These are phyloP conservation scores for Begonia peltatifolia DNA, from an alignment of 306 rosid genomes.

Conservation along the genomic window DNA sequence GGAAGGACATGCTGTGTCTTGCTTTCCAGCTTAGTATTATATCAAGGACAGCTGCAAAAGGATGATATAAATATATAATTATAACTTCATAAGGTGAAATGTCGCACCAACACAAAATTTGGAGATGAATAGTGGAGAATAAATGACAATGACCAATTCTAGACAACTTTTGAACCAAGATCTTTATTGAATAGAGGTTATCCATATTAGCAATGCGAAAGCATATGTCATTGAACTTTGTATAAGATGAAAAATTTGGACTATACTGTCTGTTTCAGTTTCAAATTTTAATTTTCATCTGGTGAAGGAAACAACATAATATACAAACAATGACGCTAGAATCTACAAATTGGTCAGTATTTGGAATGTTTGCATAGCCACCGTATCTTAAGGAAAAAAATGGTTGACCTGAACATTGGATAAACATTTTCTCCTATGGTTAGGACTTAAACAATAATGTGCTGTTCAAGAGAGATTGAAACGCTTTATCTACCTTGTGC, in stretches of 20 bases:
- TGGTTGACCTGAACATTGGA: neutral
- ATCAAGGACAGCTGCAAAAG: slow-evolving; percentile 69
- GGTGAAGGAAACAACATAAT: no score
- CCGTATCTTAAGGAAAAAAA: neutral
- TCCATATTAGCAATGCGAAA: no score
- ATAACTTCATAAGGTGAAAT: neutral
- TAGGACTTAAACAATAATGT: neutral
- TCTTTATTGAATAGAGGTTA: no score
- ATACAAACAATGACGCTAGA: no score
- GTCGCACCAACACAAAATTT: slow-evolving; percentile 8
- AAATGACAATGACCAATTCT: neutral
- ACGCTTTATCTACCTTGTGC: slow-evolving; percentile 59
- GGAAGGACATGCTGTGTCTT: slow-evolving; percentile 57
- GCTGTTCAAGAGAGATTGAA: slow-evolving; percentile 6
- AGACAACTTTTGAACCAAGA: neutral
- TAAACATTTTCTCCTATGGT: neutral
- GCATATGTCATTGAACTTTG: no score
- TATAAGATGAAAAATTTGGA: no score
- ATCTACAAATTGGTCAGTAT: no score
- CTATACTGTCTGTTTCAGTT: no score
- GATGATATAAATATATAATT: slow-evolving; percentile 9
- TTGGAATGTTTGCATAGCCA: neutral
- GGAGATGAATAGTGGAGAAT: neutral
- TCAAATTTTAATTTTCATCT: no score
- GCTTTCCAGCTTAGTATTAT: slow-evolving; percentile 82